Base-by-base conservation (phyloP, 495 filamentous ascomycete species). In the Apodospora peruviana region DNA sequence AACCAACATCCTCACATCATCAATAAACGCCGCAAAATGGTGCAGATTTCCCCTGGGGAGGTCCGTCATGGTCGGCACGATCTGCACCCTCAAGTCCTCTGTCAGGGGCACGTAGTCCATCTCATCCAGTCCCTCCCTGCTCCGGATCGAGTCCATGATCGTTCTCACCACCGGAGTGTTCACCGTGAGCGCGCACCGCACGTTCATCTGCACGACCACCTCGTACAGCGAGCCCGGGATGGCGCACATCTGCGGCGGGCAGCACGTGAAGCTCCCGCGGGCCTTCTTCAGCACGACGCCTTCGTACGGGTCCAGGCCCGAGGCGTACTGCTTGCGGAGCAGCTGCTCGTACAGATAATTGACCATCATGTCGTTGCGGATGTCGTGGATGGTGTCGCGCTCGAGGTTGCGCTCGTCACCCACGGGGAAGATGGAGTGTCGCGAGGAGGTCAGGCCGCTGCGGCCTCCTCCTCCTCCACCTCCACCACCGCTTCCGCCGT, bases 11-110 rank as follows among this genome's bases (percentile, higher is more conserved):
- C 67, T 64, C n/a, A 62, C 60, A 46, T 81, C 73, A 40, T 74
- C 68, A 40, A 84, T 79, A 55, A 86, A 85, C 24, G 82, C 82
- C n/a, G 79, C 82, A 49, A 81, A 84, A 41, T 86, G 82, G 57
- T 84, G 78, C 55, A 82, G 81, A 59, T 82, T 74, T 43, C 78
- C 79, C 14, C 62, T 58, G 2, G 78, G 76, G 2, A 86, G 66
- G 34, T 77, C 72, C 4, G 58, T 55, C 49, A 85, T 73, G 39
- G 68, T 73, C 8, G 72, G 74, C 16, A 86, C 62, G 18, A 86
- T 75, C 55, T 86, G 82, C 32, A 86, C 57, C 24, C 74, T 71
- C 18, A 83, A 68, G n/a, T 78, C 78, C 45, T 75, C 64, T 11
- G 64, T 53, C 32, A 85, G 57, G n/a, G 80, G 76, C 14, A 85